A percentile compares a stretch with the other conserved stretches of the same genome.
phyloP scores from a whole-genome alignment of 1,284 basidiomycete species.

The Ustilago nuda region DNA sequence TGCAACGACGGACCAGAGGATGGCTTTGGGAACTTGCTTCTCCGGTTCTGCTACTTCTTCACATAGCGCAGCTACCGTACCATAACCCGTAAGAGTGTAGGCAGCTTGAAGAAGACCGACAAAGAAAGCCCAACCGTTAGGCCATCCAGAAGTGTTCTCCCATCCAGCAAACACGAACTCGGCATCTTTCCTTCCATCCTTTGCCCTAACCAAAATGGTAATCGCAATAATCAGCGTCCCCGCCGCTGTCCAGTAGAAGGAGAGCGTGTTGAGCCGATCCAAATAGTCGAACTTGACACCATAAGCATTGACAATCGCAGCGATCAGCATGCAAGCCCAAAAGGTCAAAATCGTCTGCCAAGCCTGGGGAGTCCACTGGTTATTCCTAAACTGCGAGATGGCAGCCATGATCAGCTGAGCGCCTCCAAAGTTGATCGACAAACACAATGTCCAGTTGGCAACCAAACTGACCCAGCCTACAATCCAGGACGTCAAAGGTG shows the following conservation, averaged over 20 bases:
- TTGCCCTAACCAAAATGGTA: slow-evolving; percentile 70
- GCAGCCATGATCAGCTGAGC: slow-evolving; percentile 72
- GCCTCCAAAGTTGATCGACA: slow-evolving; percentile 72
- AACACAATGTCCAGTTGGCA: slow-evolving; percentile 71
- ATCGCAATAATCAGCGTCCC: slow-evolving; percentile 72
- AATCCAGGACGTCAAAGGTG: slow-evolving; percentile 70
- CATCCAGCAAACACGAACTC: slow-evolving; percentile 70
- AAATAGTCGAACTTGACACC: slow-evolving; percentile 58
- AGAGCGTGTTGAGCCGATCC: slow-evolving; percentile 68
- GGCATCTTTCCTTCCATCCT: slow-evolving; percentile 68
- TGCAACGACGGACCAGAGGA: slow-evolving; percentile 70
- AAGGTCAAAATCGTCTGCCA: slow-evolving; percentile 70
- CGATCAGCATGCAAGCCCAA: slow-evolving; percentile 70
- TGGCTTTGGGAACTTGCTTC: slow-evolving; percentile 58
- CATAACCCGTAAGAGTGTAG: slow-evolving; percentile 69
- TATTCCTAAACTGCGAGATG: slow-evolving; percentile 69
- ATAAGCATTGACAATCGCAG: slow-evolving; percentile 67
- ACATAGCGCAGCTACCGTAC: slow-evolving; percentile 69
- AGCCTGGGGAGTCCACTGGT: slow-evolving; percentile 55
- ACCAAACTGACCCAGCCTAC: slow-evolving; percentile 72
- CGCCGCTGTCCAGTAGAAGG: slow-evolving; percentile 71
- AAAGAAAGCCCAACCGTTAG: slow-evolving; percentile 69
- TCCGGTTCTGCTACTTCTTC: slow-evolving; percentile 69
- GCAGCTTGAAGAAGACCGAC: slow-evolving; percentile 70
- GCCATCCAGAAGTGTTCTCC: slow-evolving; percentile 68